Base-by-base conservation (phyloP, 441 rosid genomes). In the Aquilaria agallochum region DNA sequence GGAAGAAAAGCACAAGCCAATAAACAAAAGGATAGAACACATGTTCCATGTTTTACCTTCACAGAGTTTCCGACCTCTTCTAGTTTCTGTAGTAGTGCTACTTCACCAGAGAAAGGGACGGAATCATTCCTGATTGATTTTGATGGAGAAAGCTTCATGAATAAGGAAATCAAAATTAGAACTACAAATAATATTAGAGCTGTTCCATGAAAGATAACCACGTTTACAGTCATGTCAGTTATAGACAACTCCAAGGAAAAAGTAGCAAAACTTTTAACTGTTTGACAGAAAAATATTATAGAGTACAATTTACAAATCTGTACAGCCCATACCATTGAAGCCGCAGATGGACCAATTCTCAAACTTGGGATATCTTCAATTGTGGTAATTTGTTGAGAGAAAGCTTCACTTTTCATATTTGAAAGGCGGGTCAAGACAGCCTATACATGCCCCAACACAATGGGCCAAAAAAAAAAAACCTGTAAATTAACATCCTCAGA, bases 61-160 rank as follows among this genome's bases (percentile, higher is more conserved):
- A 87, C 77, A 56, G 87, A 79, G 58, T 74, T 79, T 67, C 84
- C 90, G 68, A 87, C 80, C 71, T 87, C 90, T 55, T 85, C 94
- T 10, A 85, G 69, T 64, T 85, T 87, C 55, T 83, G 89, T 54
- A 87, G 72, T 45, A 87, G 63, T 42, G 72, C 57, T 15, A 73
- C 56, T 64, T 83, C 85, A 55, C 81, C 86, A 31, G 77, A 55
- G 58, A 62, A 31, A 55, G 82, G 48, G 60, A 68, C 15, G 13
- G 59, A 59, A 55, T 82, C 90, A 10, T 71, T 70, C 75, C 69
- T 76, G 33, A 32, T 20, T 64, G 72, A 36, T 72, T 74, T 86
- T 5, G 82, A 55, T 6, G 90, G 85, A 33, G 89, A 83, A 73
- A 73, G 60, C 94, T 87, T 81, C 73, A 74, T 62, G 31, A 36